These are phyloP conservation scores for Microdochium trichocladiopsis DNA, from an alignment of 2,329 filamentous ascomycete species.

Conservation along the genomic window DNA sequence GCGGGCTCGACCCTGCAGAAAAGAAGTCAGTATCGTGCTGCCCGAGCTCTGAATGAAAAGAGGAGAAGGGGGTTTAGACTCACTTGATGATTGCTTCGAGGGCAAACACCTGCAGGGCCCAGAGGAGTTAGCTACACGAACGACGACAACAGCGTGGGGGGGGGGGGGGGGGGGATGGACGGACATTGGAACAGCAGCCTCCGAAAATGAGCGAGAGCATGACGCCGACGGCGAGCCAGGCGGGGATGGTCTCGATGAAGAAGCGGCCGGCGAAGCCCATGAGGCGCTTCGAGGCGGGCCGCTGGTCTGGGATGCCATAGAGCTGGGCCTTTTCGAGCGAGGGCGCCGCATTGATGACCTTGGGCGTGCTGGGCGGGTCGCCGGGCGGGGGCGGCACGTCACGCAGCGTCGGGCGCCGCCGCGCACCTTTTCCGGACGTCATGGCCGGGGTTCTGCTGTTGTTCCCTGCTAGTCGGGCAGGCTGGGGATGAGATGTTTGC, in stretches of 20 bases:
- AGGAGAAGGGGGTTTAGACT: too few relatives aligned
- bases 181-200: constrained; percentile 88
- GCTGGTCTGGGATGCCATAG: constrained; percentile 47
- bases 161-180: constrained; percentile 21
- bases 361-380: constrained; percentile 29
- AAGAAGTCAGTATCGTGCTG: not conserved
- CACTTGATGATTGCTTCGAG: constrained; percentile 93
- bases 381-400: constrained; percentile 32
- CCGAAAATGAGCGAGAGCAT: constrained; percentile 90
- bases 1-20: constrained; percentile 71
- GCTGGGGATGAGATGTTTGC: too few relatives aligned
- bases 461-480: too few relatives aligned
- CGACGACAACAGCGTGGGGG: constrained; percentile 3
- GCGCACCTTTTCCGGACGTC: constrained; percentile 30
- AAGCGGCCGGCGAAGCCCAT: constrained; percentile 44
- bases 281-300: constrained; percentile 39
- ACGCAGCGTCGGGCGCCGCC: constrained; percentile 37
- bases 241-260: constrained; percentile 51
- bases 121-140: constrained; percentile 7
- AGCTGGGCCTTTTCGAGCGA: constrained; percentile 47
- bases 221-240: constrained; percentile 54
- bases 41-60: too few relatives aligned
- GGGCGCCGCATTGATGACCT: constrained; percentile 46
- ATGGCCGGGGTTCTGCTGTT: constrained; percentile 14
- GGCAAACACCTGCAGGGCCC: constrained; percentile 70